These are phyloP conservation scores for Penicillium sp. DNA, from an alignment of 2,329 filamentous ascomycete species.

Conservation along the genomic window DNA sequence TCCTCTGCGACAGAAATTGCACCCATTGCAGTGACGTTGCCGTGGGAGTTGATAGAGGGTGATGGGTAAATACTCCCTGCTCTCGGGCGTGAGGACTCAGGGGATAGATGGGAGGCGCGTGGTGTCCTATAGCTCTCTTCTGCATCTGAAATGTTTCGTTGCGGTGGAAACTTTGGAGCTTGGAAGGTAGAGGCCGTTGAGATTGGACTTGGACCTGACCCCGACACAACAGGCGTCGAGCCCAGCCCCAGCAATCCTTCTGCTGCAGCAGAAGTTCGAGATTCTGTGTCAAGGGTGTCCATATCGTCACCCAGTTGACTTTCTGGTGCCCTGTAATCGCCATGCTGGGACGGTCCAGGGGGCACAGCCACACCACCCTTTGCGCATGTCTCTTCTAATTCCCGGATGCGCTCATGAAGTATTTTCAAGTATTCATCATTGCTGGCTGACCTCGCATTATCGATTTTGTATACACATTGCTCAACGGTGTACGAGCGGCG, in stretches of 20 bases:
- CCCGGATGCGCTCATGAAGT: constrained; percentile 29
- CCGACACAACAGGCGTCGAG: constrained; percentile 2
- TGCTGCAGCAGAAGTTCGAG: constrained; percentile 20
- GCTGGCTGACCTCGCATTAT: constrained; percentile 40
- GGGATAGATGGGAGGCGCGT: not conserved
- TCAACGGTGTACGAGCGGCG: constrained; percentile 35
- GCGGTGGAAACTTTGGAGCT: not conserved
- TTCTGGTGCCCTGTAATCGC: not conserved
- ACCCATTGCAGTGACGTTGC: constrained; percentile 44
- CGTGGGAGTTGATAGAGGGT: constrained; percentile 16
- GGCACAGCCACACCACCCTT: constrained; percentile 24
- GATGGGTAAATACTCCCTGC: constrained; percentile 12
- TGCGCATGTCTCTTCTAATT: constrained; percentile 28
- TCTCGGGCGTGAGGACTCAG: not conserved
- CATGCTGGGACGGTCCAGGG: constrained; percentile 6
- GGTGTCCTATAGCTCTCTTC: constrained; percentile 1
- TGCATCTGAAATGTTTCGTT: not conserved
- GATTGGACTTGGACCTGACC: not conserved
- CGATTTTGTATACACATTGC: constrained; percentile 42
- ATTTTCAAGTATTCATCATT: constrained; percentile 35
- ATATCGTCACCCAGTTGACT: not conserved
- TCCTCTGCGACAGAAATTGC: constrained; percentile 37
- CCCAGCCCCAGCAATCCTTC: constrained; percentile 22
- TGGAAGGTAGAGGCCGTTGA: constrained; percentile 2
- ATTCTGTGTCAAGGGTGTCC: constrained; percentile 10